phyloP scores from a whole-genome alignment of 495 filamentous ascomycete species.

The Talaromyces ruber region DNA sequence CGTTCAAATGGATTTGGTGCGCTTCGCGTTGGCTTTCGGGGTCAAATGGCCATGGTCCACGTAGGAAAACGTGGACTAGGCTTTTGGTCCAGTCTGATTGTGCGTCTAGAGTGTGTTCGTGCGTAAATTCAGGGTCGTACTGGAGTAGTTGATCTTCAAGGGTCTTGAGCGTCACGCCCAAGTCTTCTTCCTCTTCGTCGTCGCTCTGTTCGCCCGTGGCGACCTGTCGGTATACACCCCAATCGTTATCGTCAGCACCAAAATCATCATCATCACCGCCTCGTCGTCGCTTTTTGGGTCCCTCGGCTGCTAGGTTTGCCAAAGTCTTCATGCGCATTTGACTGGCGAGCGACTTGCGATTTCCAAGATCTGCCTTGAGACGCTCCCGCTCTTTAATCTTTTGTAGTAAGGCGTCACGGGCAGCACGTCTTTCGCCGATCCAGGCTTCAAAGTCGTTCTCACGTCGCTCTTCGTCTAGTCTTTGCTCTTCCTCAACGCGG shows the following conservation, averaged over 20 bases:
- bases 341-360: slow-evolving; percentile 89
- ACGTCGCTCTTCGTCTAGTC: slow-evolving; percentile 72
- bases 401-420: slow-evolving; percentile 61
- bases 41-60: slow-evolving; percentile 81
- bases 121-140: slow-evolving; percentile 80
- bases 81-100: slow-evolving; percentile 91
- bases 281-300: slow-evolving; percentile 74
- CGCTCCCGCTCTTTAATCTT: slow-evolving; percentile 89
- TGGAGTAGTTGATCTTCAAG: slow-evolving; percentile 79
- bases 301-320: slow-evolving; percentile 92
- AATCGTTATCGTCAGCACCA: slow-evolving; percentile 94
- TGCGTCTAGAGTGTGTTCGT: slow-evolving; percentile 83
- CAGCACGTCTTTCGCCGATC: slow-evolving; percentile 70
- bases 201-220: slow-evolving; percentile 70
- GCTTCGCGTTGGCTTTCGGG: slow-evolving; percentile 68
- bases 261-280: slow-evolving; percentile 82
- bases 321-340: slow-evolving; percentile 98
- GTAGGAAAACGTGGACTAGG: slow-evolving; percentile 78
- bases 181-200: slow-evolving; percentile 80
- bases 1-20: slow-evolving; percentile 88
- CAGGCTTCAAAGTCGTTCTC: slow-evolving; percentile 80
- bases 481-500: slow-evolving; percentile 69
- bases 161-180: slow-evolving; percentile 57
- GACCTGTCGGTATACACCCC: slow-evolving; percentile 90
- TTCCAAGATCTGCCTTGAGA: slow-evolving; percentile 84